phyloP scores from a whole-genome alignment of 1,139 yeast species.

The Zygoascus sp. region DNA sequence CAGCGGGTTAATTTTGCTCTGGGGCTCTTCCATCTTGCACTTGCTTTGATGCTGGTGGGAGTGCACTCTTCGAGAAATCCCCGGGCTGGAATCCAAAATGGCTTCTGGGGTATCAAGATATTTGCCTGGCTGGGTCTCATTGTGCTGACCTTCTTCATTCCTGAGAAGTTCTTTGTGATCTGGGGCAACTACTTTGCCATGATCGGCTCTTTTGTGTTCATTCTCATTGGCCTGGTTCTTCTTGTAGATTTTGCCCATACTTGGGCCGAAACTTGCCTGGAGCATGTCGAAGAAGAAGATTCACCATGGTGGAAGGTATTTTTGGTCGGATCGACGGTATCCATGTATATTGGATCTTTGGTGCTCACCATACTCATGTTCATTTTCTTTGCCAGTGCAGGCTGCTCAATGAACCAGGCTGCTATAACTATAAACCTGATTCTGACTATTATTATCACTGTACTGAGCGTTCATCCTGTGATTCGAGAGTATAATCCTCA shows the following conservation, averaged over 20 bases:
- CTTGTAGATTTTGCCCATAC: conserved; percentile 97
- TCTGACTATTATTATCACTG: conserved; percentile 59
- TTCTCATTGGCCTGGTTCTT: conserved; percentile 83
- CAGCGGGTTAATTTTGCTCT: conserved; percentile 86
- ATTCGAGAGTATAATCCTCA: conserved; percentile 92
- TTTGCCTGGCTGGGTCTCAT: conserved; percentile 56
- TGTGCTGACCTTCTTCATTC: conserved; percentile 66
- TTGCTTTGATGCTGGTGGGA: conserved; percentile 65
- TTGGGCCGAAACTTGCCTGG: conserved; percentile 96
- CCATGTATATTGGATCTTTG: conserved; percentile 74
- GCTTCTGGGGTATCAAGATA: conserved; percentile 78
- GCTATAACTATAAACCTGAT: conserved; percentile 77
- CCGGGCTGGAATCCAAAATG: conserved; percentile 80
- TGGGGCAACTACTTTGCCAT: conserved; percentile 93
- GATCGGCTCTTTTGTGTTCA: conserved; percentile 74
- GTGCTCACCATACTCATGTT: conserved; percentile 75
- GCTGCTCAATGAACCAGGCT: conserved; percentile 87
- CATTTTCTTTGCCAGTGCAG: conserved; percentile 73
- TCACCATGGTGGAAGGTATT: conserved; percentile 78
- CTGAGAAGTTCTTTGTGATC: conserved; percentile 78
- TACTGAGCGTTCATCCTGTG: conserved; percentile 69
- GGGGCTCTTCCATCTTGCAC: conserved; percentile 68
- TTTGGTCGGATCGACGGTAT: conserved; percentile 77
- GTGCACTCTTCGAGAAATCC: conserved; percentile 78
- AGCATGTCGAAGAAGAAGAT: conserved; percentile 82